Base-by-base conservation (phyloP, 305 asterid genomes). In the Fraxinus sp. region DNA sequence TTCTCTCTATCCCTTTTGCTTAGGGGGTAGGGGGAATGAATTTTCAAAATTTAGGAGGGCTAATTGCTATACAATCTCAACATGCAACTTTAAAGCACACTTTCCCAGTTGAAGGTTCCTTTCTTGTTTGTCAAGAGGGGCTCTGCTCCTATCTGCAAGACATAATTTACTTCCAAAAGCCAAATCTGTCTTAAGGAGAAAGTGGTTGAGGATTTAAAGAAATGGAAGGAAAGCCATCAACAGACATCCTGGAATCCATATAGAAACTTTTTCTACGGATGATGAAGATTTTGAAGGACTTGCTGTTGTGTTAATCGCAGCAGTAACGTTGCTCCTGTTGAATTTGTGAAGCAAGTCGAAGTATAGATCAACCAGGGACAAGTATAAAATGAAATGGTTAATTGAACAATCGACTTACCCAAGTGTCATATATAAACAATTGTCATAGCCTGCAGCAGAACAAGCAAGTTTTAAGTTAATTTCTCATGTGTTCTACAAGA, bases 381-480 rank as follows among this genome's bases (percentile, higher is more conserved):
- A 49, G 8, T 39, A 70, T 10, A 74, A 73, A 62, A 59, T 18
- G 74, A 26, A 37, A 24, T 7, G 66, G 28, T 36, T 16, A 13
- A n/a, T 18, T n/a, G 30, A 80, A 62, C 8, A 37, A 18, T 30
- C 41, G 28, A 79, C 85, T 13, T 92, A 96, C 99, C 99, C 98
- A 1, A 88, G 62, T 10, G 92, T 87, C 90, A 76, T 82, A 80
- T 92, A 96, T 49, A 96, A 64, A 90, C 98, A 96, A 85, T 90
- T 91, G 83, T 96, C 99, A 30, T 94, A 96, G 84, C 98, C 99
- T 94, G 97, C 88, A 86, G 37, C 77, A 80, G 52, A 84, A 76
- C 10, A 82, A 41, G 24, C 80, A 30, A 36, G 36, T 6, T 30
- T 78, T n/a, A 78, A 83, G 6, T 52, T 16, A 52, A 33, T 72